phyloP scores from a whole-genome alignment of 805 yeast species.

The Teunomyces tritomae region DNA sequence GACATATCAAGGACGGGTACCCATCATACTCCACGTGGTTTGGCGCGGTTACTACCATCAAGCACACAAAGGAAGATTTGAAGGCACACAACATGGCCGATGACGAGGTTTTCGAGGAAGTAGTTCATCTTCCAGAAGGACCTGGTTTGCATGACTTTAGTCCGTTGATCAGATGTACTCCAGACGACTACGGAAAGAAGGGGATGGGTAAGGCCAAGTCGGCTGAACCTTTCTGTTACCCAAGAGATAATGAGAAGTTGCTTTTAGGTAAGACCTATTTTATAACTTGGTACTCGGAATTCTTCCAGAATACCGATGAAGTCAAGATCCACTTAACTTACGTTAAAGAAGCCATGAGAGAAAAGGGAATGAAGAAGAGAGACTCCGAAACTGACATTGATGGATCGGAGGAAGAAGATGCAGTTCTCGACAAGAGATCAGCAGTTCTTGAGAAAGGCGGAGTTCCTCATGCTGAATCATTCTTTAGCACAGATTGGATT shows the following conservation, averaged over 20 bases:
- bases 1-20: slow-evolving; percentile 58
- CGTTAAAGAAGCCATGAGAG: slow-evolving; percentile 52
- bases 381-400: slow-evolving; percentile 15
- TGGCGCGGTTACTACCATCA: slow-evolving; percentile 61
- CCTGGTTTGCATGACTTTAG: slow-evolving; percentile 66
- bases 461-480: slow-evolving; percentile 37
- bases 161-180: slow-evolving; percentile 84
- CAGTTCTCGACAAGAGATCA: slow-evolving; percentile 19
- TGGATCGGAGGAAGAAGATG: background rate
- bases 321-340: slow-evolving; percentile 68
- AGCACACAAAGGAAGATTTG: slow-evolving; percentile 57
- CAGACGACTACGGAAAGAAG: slow-evolving; percentile 64
- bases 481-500: slow-evolving; percentile 74
- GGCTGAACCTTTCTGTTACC: slow-evolving; percentile 86
- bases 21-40: slow-evolving; percentile 80
- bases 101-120: slow-evolving; percentile 57
- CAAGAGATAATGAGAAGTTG: slow-evolving; percentile 58
- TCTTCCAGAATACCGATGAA: slow-evolving; percentile 54
- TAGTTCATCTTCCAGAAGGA: slow-evolving; percentile 60
- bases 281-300: slow-evolving; percentile 75
- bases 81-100: slow-evolving; percentile 73
- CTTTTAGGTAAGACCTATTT: slow-evolving; percentile 66
- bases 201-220: slow-evolving; percentile 54
- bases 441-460: slow-evolving; percentile 40
- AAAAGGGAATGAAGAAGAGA: slow-evolving; percentile 56